Percentiles rank a stretch among this genome's conserved stretches.
Conservation (phyloP, 371 early-diverging fungal species). For the Apophysomyces elegans region DNA sequence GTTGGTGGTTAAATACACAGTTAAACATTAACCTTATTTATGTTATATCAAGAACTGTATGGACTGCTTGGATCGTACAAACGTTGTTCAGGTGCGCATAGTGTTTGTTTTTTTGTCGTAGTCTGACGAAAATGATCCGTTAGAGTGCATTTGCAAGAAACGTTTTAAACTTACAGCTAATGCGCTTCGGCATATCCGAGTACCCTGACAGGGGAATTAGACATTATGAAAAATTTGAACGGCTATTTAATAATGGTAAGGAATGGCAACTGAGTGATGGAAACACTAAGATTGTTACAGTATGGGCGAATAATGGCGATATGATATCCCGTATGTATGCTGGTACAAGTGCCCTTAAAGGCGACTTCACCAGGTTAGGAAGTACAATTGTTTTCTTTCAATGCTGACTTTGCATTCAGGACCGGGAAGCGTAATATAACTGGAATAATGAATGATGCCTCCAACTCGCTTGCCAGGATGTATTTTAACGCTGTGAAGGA, state of each 20-base stretch:
- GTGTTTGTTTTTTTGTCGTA: not conserved
- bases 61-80: conserved; percentile 99
- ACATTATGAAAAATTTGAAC: conserved; percentile 64
- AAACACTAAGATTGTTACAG: conserved; percentile 18
- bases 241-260: conserved; percentile 61
- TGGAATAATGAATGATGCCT: conserved; percentile 77
- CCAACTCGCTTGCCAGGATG: conserved; percentile 71
- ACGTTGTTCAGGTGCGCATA: conserved; percentile 81
- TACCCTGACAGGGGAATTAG: conserved; percentile 66
- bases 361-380: conserved; percentile 64
- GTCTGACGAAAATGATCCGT: not conserved
- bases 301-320: conserved; percentile 75
- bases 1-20: conserved; percentile 20
- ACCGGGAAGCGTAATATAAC: conserved; percentile 72
- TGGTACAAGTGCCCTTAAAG: conserved; percentile 75
- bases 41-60: conserved; percentile 86
- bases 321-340: conserved; percentile 68
- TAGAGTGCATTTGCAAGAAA: conserved; percentile 85
- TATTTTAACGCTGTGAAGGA: conserved; percentile 74
- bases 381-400: not conserved
- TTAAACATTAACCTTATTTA: not conserved
- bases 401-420: conserved; percentile 15
- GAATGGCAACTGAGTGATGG: not conserved
- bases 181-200: conserved; percentile 66
- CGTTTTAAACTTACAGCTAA: conserved; percentile 70